Evolutionary conservation across 352 stramenopile species (phyloP), one percentile per base, ranked within the genome.

Genomic region (Globisporangium apiculatum): DNA sequence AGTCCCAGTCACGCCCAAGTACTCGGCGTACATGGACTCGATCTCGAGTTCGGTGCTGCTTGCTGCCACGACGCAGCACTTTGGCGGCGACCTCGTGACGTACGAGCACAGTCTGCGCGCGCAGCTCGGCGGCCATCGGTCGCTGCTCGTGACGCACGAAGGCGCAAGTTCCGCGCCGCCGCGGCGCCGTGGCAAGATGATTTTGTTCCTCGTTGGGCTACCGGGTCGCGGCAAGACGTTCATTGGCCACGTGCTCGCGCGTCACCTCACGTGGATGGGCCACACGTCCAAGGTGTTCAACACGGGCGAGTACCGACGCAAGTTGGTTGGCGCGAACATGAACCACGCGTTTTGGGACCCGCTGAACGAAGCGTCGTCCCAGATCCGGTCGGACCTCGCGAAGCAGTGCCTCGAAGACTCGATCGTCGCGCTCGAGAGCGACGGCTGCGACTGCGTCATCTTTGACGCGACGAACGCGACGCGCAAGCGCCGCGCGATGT

Each of bases 381-480:
- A 79, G 59, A 89, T 89, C 54, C 83, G 81, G 50, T 72, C 68
- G 9, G 78, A 89, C 10, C 74, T 93, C 55, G 74, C 79, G 5
- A 86, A 76, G 52, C 68, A 86, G 58, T 88, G 75, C 62, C 67
- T 93, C 3, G 71, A 87, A 35, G 83, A 93, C 64, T 79, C 83
- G 48, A 84, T 93, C 52, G 53, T 62, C 0, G 75, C 80, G 38
- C 60, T 93, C 9, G 73, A 88, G 61, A 78, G 67, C 46, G 83
- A 89, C 47, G 61, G 69, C 45, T 90, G 83, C 64, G 80, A 90
- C 66, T 91, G 80, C 45, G 83, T 82, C 41, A 86, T 93, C 53
- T 93, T 89, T 50, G 83, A 93, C 61, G 83, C 80, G 38, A 91
- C 83, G n/a, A 93, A 93, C 53, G 80, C 83, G 35, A 93, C 80